Conservation (phyloP, 129 eudicot species). For the Escallonia rubra region DNA sequence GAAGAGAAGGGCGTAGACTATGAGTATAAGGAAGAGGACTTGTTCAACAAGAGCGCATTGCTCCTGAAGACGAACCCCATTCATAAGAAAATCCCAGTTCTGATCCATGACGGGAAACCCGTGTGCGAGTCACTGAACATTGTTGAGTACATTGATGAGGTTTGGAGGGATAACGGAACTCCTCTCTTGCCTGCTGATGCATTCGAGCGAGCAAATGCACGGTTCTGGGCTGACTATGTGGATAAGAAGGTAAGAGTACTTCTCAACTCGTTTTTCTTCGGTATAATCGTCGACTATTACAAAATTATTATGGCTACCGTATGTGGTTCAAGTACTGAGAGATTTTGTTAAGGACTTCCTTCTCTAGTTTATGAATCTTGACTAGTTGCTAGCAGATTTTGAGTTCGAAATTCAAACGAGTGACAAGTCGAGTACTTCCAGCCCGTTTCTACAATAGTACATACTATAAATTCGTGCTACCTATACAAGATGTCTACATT, state of each 20-base stretch:
- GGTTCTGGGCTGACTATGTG: conserved; percentile 37
- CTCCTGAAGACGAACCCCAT: conserved; percentile 31
- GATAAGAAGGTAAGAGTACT: conserved; percentile 23
- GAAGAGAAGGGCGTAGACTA: conserved; percentile 28
- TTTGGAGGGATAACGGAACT: conserved; percentile 12
- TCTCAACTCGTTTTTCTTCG: too few species aligned
- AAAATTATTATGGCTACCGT: not conserved
- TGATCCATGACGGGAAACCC: conserved; percentile 24
- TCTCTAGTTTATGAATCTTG: not conserved
- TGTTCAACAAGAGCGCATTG: conserved; percentile 23
- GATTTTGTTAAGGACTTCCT: not conserved
- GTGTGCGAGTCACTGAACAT: conserved; percentile 23
- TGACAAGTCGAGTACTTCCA: not conserved
- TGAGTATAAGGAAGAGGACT: conserved; percentile 27
- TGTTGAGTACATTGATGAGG: conserved; percentile 27
- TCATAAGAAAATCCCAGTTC: conserved; percentile 27
- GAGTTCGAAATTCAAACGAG: too few species aligned
- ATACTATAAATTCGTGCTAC: not conserved
- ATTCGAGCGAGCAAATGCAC: conserved; percentile 21
- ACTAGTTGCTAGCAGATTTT: not conserved
- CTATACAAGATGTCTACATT: not conserved
- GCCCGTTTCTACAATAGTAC: too few species aligned
- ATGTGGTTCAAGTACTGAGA: not conserved
- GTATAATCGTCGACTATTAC: not conserved
- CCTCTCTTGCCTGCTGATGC: conserved; percentile 28